Evolutionary conservation across 331 rosid species (phyloP), one percentile per base, ranked within the genome.

Genomic region (Telfairia occidentalis): DNA sequence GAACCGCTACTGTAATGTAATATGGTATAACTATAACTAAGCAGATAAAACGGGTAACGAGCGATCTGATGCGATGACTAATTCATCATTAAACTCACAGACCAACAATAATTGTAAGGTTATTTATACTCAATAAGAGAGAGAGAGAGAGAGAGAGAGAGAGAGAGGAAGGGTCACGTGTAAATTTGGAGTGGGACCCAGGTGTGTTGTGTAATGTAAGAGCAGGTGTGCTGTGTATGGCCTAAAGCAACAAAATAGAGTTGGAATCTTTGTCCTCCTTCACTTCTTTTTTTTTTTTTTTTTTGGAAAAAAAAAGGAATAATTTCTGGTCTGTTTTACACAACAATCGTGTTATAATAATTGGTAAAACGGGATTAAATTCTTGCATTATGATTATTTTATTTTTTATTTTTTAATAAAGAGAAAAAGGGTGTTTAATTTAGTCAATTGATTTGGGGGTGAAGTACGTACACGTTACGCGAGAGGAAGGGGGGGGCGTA

Each of bases 221-320:
- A 37, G 71, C 71, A 18, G 46, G 1, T 61, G 24, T 35, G 46
- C 46, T n/a, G 7, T 63, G 71, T 35, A 63, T 63, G 71, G 28
- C 46, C 71, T 63, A 18, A 63, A 34, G 28, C 71, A 63, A 34
- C 71, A 35, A 63, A 34, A 63, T 34, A 34, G 46, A 63, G 28
- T 63, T 35, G 28, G 71, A 34, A 63, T 63, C 71, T 63, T 34
- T 63, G 71, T 63, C 69, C 45, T 38, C 71, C 26, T 35, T 63
- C 71, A 2, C 71, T 63, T 34, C 7, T 58, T 35, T 28, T 7
- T 29, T 29, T 28, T 13, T 26, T 26, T 24, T 1, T 26, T 12
- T 2, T 3, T 5, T n/a, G n/a, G n/a, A n/a, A n/a, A n/a, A n/a
- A n/a, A n/a, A n/a, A n/a, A n/a, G n/a, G n/a, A 58, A 29, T 28